A percentile compares a stretch with the other conserved stretches of the same genome.
Evolutionary conservation across 352 stramenopile genomes (phyloP).

Genomic region (Phytophthora capsici): DNA sequence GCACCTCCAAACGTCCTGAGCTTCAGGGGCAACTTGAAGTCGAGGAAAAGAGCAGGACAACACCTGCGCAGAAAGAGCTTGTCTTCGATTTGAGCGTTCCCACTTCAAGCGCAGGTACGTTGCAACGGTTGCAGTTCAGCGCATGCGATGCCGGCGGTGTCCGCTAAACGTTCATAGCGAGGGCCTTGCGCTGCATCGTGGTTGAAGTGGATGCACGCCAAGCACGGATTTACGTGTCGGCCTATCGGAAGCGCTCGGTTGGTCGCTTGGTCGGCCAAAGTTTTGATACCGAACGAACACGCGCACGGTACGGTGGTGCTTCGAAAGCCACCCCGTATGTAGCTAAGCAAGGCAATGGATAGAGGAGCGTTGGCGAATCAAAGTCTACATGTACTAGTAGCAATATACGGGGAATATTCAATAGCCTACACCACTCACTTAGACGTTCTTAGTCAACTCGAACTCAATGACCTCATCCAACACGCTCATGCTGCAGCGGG

Average conservation of each 20-base stretch:
- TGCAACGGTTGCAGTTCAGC: slow-evolving; percentile 18
- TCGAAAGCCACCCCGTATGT: not conserved
- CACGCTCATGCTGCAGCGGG: slow-evolving; percentile 48
- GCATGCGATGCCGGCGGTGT: slow-evolving; percentile 16
- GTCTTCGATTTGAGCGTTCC: slow-evolving; percentile 26
- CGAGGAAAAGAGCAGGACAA: slow-evolving; percentile 37
- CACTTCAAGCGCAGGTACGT: slow-evolving; percentile 17
- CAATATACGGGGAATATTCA: slow-evolving; percentile 38
- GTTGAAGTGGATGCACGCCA: slow-evolving; percentile 25
- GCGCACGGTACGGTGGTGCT: not conserved
- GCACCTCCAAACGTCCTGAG: slow-evolving; percentile 23
- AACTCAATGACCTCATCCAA: slow-evolving; percentile 54
- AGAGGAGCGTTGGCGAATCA: not conserved
- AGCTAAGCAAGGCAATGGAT: slow-evolving; percentile 5
- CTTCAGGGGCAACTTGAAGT: slow-evolving; percentile 38
- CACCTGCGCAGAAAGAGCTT: slow-evolving; percentile 36
- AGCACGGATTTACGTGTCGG: slow-evolving; percentile 26
- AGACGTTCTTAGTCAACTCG: slow-evolving; percentile 48
- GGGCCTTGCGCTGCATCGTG: slow-evolving; percentile 11
- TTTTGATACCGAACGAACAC: not conserved
- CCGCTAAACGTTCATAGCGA: slow-evolving; percentile 12
- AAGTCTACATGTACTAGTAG: slow-evolving; percentile 41
- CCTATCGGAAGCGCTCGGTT: slow-evolving; percentile 3
- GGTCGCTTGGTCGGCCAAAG: not conserved
- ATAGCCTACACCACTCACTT: slow-evolving; percentile 17